Percentiles rank a stretch among this genome's conserved stretches.
Conservation (phyloP, 495 filamentous ascomycete species). For the Trichoderma virens region DNA sequence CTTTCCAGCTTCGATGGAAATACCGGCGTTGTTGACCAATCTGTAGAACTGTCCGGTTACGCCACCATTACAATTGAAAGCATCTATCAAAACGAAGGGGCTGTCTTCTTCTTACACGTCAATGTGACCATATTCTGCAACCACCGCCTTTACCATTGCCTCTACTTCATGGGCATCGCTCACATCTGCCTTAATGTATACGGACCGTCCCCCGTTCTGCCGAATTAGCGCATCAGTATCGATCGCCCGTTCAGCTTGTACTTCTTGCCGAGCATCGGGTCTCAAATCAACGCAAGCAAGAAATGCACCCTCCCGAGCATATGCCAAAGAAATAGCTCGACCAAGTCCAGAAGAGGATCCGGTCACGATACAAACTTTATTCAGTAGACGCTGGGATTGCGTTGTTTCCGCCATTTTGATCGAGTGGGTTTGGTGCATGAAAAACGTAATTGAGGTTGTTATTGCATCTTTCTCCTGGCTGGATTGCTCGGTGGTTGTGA, state of each 20-base stretch:
- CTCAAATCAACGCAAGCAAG: constrained; percentile 43
- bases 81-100: neutral
- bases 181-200: constrained; percentile 43
- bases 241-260: constrained; percentile 23
- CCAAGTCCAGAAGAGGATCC: constrained; percentile 43
- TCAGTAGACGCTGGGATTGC: neutral
- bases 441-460: neutral
- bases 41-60: neutral
- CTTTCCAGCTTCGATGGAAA: neutral
- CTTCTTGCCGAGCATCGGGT: constrained; percentile 19
- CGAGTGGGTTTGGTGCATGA: neutral
- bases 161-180: constrained; percentile 20
- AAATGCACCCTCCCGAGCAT: constrained; percentile 36
- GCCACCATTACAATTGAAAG: neutral
- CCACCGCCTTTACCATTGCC: neutral
- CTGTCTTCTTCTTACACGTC: neutral
- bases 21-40: constrained; percentile 2
- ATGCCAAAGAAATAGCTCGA: constrained; percentile 37
- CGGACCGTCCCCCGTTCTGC: constrained; percentile 29
- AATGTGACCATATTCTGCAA: neutral
- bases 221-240: constrained; percentile 38
- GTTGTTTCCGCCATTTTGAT: neutral
- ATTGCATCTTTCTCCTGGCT: neutral
- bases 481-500: neutral
- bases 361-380: constrained; percentile 40